Base-by-base conservation (phyloP, 805 yeast genomes). In the Gaillardinia entomophila region DNA sequence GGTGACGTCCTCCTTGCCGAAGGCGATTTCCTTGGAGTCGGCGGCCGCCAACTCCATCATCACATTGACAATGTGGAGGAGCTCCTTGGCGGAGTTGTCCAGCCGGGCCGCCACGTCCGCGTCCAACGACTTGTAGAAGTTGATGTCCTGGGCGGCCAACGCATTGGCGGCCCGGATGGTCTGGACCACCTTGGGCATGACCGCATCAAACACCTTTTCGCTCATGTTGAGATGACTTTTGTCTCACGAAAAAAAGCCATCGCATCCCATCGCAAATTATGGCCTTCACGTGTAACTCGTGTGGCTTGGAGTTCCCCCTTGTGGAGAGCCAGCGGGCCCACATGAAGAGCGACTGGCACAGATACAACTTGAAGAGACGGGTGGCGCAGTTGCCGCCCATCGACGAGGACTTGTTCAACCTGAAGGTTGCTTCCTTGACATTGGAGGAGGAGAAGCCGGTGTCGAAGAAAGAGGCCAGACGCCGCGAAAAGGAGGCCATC, bases 71-170 rank as follows among this genome's bases (percentile, higher is more conserved):
- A 76, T 40, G 2, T 51, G 55, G 16, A 76, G 49, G 4, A 82
- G 35, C 14, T 62, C 54, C 12, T 55, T 51, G 3, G 78, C 66
- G 0, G 73, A 49, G 1, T 43, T 42, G 7, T 65, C 64, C 30
- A 79, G 51, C 11, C 66, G 49, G 0, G 48, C 40, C 6, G 67
- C 56, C 11, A 79, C 49, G 1, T 53, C 48, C 3, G 61, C 46
- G 46, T 85, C 90, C 10, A 86, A 49, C 29, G 84, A 76, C 28
- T 69, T 64, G 54, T 78, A 76, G 48, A 89, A 92, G 19, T 71
- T 75, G n/a, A 88, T 70, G 61, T 90, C 97, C 35, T 83, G 83
- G 0, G 86, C 75, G 2, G 84, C 82, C 27, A 89, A 55, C 2
- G 83, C 77, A 3, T 81, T 65, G 0, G 95, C 70, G 2, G 82